Conservation (phyloP, 768 basidiomycete species). For the Fibroporia radiculosa region DNA sequence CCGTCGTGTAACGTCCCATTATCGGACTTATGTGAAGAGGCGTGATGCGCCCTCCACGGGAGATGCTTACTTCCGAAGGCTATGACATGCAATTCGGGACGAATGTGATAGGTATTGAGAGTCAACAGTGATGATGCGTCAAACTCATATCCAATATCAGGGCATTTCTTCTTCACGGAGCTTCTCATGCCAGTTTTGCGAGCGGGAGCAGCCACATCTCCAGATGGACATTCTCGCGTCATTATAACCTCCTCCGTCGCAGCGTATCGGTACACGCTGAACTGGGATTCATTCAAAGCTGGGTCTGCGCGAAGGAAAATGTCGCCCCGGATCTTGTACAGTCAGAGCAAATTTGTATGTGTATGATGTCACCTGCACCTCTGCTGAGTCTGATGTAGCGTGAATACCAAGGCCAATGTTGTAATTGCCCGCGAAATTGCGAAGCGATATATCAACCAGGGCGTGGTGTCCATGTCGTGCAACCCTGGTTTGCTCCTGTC, state of each 20-base stretch:
- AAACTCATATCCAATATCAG: constrained; percentile 13
- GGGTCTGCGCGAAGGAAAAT: constrained; percentile 15
- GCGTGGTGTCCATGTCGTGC: constrained; percentile 34
- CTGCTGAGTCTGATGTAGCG: neutral
- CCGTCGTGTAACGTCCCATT: neutral
- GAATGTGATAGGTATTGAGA: constrained; percentile 41
- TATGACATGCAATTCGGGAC: constrained; percentile 51
- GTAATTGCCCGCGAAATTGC: constrained; percentile 40
- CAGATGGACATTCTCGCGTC: constrained; percentile 38
- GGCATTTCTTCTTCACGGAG: constrained; percentile 25
- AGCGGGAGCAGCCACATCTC: constrained; percentile 29
- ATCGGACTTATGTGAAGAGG: constrained; percentile 28
- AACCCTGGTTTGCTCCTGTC: constrained; percentile 37
- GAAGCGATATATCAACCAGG: constrained; percentile 35
- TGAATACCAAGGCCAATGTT: constrained; percentile 32
- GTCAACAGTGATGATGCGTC: neutral
- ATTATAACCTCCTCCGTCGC: constrained; percentile 39
- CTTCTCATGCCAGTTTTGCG: constrained; percentile 42
- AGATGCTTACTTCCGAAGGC: constrained; percentile 34
- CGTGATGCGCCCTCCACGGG: constrained; percentile 36
- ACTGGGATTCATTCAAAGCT: constrained; percentile 32
- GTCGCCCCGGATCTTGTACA: constrained; percentile 15
- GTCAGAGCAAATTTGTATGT: constrained; percentile 41
- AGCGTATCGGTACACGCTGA: constrained; percentile 25
- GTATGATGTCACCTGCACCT: constrained; percentile 6